These are phyloP conservation scores for Fraxinus baroniana DNA, from an alignment of 305 asterid species.

Conservation along the genomic window DNA sequence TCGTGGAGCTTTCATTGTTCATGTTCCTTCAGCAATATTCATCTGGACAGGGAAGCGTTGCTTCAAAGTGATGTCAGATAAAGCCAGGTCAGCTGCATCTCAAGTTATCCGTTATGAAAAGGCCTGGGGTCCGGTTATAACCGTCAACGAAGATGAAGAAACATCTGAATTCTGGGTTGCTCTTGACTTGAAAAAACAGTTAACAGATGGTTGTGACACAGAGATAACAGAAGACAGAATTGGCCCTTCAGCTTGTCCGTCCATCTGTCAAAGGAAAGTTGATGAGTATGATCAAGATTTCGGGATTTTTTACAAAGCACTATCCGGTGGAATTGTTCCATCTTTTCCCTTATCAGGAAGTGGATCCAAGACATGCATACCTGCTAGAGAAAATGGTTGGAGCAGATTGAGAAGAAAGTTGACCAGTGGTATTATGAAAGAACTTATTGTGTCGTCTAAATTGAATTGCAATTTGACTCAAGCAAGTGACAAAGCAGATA, in stretches of 20 bases:
- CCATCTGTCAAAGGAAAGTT: constrained; percentile 42
- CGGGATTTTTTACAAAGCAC: constrained; percentile 70
- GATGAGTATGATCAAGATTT: constrained; percentile 74
- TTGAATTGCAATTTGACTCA: constrained; percentile 22
- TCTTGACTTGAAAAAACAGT: constrained; percentile 35
- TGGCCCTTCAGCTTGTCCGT: neutral
- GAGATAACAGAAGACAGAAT: neutral
- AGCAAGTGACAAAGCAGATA: constrained; percentile 24
- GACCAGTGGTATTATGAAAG: constrained; percentile 48
- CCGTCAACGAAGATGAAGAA: constrained; percentile 71
- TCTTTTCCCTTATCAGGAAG: constrained; percentile 63
- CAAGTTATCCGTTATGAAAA: constrained; percentile 79
- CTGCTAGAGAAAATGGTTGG: constrained; percentile 80
- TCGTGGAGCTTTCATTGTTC: constrained; percentile 86
- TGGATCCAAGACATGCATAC: constrained; percentile 64
- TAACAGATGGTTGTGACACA: constrained; percentile 19
- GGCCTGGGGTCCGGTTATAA: constrained; percentile 56
- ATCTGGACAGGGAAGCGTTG: constrained; percentile 78
- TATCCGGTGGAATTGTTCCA: constrained; percentile 75
- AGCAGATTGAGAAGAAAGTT: constrained; percentile 61
- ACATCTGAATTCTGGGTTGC: constrained; percentile 68
- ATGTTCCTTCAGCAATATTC: constrained; percentile 69
- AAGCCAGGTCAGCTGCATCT: constrained; percentile 67
- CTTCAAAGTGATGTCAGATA: constrained; percentile 55
- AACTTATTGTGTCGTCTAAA: constrained; percentile 44